These are phyloP conservation scores for Dactylellina cionopaga DNA, from an alignment of 2,329 filamentous ascomycete species.

Conservation along the genomic window DNA sequence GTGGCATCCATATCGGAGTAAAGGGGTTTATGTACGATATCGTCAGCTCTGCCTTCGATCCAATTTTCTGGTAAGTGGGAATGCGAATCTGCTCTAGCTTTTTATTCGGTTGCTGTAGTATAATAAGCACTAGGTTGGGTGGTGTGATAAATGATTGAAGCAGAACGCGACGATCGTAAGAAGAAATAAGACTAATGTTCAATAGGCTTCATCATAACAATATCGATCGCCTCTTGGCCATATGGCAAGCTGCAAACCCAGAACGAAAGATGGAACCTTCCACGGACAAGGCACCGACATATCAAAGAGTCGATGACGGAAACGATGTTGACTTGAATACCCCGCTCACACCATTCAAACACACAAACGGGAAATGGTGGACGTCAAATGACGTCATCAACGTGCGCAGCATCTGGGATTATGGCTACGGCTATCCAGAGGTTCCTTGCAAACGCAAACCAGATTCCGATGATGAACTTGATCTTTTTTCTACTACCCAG, in stretches of 20 bases:
- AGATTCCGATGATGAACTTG: slow-evolving; percentile 1
- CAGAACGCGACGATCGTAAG: no score
- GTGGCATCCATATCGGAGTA: slow-evolving; percentile 54
- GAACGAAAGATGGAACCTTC: slow-evolving; percentile 13
- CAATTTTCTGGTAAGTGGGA: slow-evolving; percentile 56
- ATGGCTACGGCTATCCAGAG: slow-evolving; percentile 54
- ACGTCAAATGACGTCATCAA: slow-evolving; percentile 47
- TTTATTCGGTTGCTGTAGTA: slow-evolving; percentile 21
- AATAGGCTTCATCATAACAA: slow-evolving; percentile 53
- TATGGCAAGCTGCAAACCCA: slow-evolving; percentile 56
- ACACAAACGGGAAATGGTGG: slow-evolving; percentile 34
- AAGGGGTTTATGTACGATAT: slow-evolving; percentile 57
- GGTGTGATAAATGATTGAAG: no score
- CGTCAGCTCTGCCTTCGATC: slow-evolving; percentile 57
- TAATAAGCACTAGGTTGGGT: no score
- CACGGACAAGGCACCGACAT: slow-evolving; percentile 33
- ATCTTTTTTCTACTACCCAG: slow-evolving; percentile 35
- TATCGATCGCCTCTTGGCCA: slow-evolving; percentile 56
- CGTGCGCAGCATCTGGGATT: slow-evolving; percentile 45
- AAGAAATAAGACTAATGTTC: neutral
- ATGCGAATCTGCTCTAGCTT: neutral
- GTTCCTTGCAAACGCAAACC: slow-evolving; percentile 42
- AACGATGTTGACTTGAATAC: slow-evolving; percentile 49
- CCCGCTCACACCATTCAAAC: slow-evolving; percentile 54
- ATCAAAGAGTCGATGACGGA: slow-evolving; percentile 21